A percentile compares a stretch with the other conserved stretches of the same genome.
These are phyloP conservation scores for Eugenia klotzschiana DNA, from an alignment of 441 rosid species.

Conservation along the genomic window DNA sequence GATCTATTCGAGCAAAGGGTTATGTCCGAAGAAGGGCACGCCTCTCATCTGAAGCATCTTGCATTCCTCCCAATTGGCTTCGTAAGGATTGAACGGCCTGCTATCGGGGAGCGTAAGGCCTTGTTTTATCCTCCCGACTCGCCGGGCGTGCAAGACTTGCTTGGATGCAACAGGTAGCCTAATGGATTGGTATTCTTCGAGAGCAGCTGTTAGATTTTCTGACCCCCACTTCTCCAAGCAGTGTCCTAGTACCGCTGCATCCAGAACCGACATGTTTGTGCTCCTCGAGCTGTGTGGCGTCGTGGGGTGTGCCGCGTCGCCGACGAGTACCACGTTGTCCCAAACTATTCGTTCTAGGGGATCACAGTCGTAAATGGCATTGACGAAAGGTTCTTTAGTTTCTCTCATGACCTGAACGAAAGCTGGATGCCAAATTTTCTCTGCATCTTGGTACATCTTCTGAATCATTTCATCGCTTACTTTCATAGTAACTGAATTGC, in stretches of 20 bases:
- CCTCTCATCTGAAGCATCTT: background rate
- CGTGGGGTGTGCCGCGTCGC: background rate
- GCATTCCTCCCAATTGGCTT: background rate
- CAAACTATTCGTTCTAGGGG: background rate
- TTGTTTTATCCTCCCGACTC: slow-evolving; percentile 1
- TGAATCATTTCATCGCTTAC: background rate
- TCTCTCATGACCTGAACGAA: background rate
- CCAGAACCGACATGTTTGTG: slow-evolving; percentile 3
- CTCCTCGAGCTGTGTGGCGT: slow-evolving; percentile 2
- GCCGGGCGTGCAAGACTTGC: background rate
- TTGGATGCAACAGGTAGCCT: background rate
- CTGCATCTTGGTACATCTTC: background rate
- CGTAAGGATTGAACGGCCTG: background rate
- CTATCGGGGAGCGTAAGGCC: background rate
- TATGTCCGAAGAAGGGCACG: background rate
- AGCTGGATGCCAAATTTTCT: background rate
- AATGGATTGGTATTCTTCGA: background rate
- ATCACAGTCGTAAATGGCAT: background rate
- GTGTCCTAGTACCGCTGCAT: background rate
- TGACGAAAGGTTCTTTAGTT: background rate
- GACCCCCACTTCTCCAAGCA: background rate
- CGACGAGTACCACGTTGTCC: background rate
- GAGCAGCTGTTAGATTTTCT: background rate
- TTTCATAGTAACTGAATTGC: background rate
- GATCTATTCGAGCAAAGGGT: background rate